A percentile compares a stretch with the other conserved stretches of the same genome.
These are phyloP conservation scores for Cucurbita ficifolia DNA, from an alignment of 306 rosid genomes.

Conservation along the genomic window DNA sequence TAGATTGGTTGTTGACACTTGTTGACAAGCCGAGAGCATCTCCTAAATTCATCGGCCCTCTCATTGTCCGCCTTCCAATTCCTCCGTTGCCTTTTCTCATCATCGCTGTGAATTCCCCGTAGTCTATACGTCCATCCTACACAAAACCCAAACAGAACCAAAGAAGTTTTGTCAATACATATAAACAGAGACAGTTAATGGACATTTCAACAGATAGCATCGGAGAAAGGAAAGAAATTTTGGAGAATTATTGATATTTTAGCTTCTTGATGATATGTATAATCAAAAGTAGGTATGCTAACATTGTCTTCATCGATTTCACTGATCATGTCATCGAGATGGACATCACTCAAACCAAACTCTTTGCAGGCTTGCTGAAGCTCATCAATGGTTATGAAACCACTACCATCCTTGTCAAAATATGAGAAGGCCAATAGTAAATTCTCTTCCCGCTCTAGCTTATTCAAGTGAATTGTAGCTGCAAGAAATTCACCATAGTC, in stretches of 20 bases:
- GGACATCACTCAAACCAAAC: conserved; percentile 31
- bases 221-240: not conserved
- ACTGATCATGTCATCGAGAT: conserved; percentile 34
- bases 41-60: conserved; percentile 23
- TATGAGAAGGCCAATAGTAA: conserved; percentile 28
- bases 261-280: too few species aligned
- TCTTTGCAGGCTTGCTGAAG: conserved; percentile 32
- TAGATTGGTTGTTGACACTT: conserved; percentile 4
- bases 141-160: not conserved
- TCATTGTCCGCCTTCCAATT: conserved; percentile 34
- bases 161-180: not conserved
- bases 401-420: conserved; percentile 40
- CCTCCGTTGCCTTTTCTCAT: conserved; percentile 42
- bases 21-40: conserved; percentile 22
- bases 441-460: conserved; percentile 38
- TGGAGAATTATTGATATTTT: not conserved
- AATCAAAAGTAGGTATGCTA: not conserved
- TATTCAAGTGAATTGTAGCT: conserved; percentile 37
- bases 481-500: conserved; percentile 42
- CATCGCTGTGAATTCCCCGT: conserved; percentile 36
- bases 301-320: conserved; percentile 35
- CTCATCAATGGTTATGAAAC: conserved; percentile 34
- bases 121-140: conserved; percentile 37
- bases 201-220: not conserved
- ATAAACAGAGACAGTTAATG: not conserved